Conservation (phyloP, 116 monocot genomes). For the Dioscorea cayenensis region DNA sequence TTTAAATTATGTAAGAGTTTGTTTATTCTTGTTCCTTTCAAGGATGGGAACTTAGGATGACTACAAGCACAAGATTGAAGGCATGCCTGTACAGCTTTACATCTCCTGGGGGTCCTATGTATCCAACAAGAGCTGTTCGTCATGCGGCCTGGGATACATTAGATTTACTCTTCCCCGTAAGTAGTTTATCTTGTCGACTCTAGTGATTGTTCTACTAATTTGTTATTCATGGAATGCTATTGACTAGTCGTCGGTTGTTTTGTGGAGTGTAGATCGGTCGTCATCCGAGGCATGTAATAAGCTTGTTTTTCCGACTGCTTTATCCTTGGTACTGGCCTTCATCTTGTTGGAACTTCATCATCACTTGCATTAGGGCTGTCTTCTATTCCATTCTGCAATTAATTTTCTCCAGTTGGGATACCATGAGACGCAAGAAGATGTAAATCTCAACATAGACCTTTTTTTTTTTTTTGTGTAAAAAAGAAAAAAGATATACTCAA, state of each 20-base stretch:
- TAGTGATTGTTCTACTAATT: neutral
- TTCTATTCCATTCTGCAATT: constrained; percentile 50
- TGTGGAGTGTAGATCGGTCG: constrained; percentile 54
- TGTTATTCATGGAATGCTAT: too few species aligned
- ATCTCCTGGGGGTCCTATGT: constrained; percentile 94
- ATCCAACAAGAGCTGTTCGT: constrained; percentile 92
- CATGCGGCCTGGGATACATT: constrained; percentile 97
- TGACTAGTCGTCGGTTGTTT: neutral
- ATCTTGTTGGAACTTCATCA: constrained; percentile 90
- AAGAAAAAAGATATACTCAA: neutral
- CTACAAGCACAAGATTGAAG: constrained; percentile 77
- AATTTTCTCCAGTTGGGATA: constrained; percentile 67
- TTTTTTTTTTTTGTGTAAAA: too few species aligned
- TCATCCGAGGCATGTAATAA: constrained; percentile 86
- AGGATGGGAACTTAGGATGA: constrained; percentile 89
- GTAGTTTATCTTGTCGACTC: constrained; percentile 10
- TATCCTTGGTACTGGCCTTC: constrained; percentile 99
- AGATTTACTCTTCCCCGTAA: constrained; percentile 83
- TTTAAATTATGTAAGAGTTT: neutral
- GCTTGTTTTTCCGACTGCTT: constrained; percentile 87
- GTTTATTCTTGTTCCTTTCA: neutral
- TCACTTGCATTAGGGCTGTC: constrained; percentile 50
- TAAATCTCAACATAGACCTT: neutral
- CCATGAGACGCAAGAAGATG: constrained; percentile 36
- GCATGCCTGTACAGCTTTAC: constrained; percentile 96